These are phyloP conservation scores for Dothistroma pini DNA, from an alignment of 2,329 filamentous ascomycete genomes.

Conservation along the genomic window DNA sequence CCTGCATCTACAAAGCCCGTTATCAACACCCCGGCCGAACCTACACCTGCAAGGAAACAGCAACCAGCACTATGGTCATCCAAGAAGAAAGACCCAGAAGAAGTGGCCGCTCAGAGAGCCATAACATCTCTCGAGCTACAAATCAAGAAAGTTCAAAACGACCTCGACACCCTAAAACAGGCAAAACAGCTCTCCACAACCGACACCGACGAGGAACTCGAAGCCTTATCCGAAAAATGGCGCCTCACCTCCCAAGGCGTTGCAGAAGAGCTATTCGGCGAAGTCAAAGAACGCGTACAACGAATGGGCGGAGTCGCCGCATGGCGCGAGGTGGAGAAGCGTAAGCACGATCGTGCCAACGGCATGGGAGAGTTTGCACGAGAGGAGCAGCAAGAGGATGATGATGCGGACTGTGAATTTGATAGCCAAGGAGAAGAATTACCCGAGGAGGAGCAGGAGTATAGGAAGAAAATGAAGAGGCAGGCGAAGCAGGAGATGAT, in stretches of 20 bases:
- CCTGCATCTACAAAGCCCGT: background rate
- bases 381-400: slow-evolving; percentile 31
- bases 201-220: slow-evolving; percentile 53
- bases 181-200: slow-evolving; percentile 50
- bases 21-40: slow-evolving; percentile 16
- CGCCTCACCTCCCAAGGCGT: slow-evolving; percentile 56
- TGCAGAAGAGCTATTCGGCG: slow-evolving; percentile 64
- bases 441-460: slow-evolving; percentile 41
- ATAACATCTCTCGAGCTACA: slow-evolving; percentile 30
- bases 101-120: slow-evolving; percentile 25
- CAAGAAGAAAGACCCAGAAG: slow-evolving; percentile 25
- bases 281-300: slow-evolving; percentile 58
- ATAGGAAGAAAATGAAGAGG: slow-evolving; percentile 48
- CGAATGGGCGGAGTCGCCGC: slow-evolving; percentile 60
- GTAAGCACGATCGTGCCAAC: slow-evolving; percentile 30
- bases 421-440: slow-evolving; percentile 34
- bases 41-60: slow-evolving; percentile 37
- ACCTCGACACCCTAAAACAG: slow-evolving; percentile 52
- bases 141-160: slow-evolving; percentile 41
- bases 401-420: slow-evolving; percentile 37
- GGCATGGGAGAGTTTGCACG: slow-evolving; percentile 32
- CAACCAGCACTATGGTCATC: slow-evolving; percentile 25
- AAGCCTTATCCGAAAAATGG: slow-evolving; percentile 59
- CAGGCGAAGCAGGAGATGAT: slow-evolving; percentile 48
- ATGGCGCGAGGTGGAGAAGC: slow-evolving; percentile 42